Conservation (phyloP, 208 protist species). For the Leishmania gerbilli region DNA sequence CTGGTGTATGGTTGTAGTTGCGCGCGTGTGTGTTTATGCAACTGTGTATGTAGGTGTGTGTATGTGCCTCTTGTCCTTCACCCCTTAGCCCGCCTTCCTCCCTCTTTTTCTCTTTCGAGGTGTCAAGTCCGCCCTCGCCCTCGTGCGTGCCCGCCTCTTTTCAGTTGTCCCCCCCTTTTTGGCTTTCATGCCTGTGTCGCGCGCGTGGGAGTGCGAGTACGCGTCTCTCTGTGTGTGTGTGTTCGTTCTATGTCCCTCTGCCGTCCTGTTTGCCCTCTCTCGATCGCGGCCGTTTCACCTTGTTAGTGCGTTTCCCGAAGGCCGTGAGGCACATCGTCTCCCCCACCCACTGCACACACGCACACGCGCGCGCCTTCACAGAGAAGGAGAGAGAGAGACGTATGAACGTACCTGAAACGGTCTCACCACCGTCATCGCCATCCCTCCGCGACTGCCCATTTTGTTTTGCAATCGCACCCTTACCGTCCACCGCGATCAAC, state of each 20-base stretch:
- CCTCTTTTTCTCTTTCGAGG: too few relatives aligned
- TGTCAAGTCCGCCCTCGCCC: too few relatives aligned
- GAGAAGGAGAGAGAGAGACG: background rate
- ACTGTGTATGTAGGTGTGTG: background rate
- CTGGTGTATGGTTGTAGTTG: background rate
- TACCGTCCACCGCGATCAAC: background rate
- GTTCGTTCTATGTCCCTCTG: background rate
- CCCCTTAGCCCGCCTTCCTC: too few relatives aligned
- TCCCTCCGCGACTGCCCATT: background rate
- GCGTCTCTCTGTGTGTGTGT: background rate
- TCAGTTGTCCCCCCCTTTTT: too few relatives aligned
- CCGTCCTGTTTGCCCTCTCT: background rate
- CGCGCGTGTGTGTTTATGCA: background rate
- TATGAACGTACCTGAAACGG: background rate
- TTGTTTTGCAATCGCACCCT: background rate
- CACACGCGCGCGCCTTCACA: background rate
- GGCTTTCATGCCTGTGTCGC: too few relatives aligned
- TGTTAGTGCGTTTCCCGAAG: background rate
- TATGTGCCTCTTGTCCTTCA: too few relatives aligned
- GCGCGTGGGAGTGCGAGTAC: too few relatives aligned
- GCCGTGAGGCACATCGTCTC: background rate
- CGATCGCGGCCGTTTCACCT: background rate
- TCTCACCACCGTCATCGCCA: background rate
- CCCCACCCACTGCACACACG: background rate
- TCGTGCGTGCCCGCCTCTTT: too few relatives aligned